Conservation (phyloP, 495 filamentous ascomycete species). For the Hypoxylon lienhwacheense region DNA sequence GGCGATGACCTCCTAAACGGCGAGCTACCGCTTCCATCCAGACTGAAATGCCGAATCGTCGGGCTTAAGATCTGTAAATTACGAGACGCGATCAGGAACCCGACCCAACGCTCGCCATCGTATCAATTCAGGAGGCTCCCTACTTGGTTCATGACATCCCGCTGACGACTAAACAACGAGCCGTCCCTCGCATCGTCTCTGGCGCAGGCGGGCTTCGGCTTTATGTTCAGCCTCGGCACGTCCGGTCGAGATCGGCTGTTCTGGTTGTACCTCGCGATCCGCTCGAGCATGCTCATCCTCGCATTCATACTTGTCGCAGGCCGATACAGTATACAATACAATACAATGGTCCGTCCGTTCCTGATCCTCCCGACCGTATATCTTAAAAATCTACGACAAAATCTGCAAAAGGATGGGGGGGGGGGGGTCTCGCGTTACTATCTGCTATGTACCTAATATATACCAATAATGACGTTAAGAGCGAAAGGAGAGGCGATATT, state of each 20-base stretch:
- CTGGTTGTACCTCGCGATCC: slow-evolving; percentile 30
- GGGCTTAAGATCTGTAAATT: slow-evolving; percentile 30
- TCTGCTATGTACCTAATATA: too few species aligned
- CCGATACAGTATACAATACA: too few species aligned
- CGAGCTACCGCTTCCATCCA: slow-evolving; percentile 24
- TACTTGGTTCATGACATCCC: slow-evolving; percentile 35
- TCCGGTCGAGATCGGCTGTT: slow-evolving; percentile 17
- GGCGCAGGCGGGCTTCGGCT: slow-evolving; percentile 15
- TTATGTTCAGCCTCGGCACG: slow-evolving; percentile 11
- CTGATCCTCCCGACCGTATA: too few species aligned
- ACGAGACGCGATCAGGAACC: background rate
- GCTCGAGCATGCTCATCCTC: slow-evolving; percentile 32
- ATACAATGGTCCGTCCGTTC: too few species aligned
- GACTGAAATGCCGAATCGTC: slow-evolving; percentile 26
- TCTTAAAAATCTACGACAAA: too few species aligned
- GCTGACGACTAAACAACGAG: slow-evolving; percentile 23
- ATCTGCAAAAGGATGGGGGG: too few species aligned
- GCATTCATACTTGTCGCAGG: too few species aligned
- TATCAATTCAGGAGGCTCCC: background rate
- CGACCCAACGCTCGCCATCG: background rate
- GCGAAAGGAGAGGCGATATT: too few species aligned
- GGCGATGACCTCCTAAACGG: slow-evolving; percentile 18
- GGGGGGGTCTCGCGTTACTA: too few species aligned
- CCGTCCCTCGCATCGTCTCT: slow-evolving; percentile 20
- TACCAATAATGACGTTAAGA: too few species aligned